Evolutionary conservation across 2,329 filamentous ascomycete genomes (phyloP), one percentile per base, ranked within the genome.

Genomic region (Dactylellina haptotyla): DNA sequence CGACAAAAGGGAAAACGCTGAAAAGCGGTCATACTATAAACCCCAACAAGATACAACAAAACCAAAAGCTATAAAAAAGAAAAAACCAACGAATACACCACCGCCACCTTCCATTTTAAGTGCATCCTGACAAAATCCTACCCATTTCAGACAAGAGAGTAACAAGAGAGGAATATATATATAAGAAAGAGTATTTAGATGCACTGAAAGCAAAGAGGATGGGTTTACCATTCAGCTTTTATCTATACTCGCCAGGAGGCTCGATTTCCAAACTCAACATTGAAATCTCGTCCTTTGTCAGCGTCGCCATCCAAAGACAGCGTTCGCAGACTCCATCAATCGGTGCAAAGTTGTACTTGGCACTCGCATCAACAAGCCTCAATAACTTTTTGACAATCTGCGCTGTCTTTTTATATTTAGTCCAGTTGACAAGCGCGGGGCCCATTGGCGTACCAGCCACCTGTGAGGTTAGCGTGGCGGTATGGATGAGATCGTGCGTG

Each of bases 291-390:
- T 88, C 87, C 76, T 94, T 91, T 62, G 82, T 86, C 62, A 95
- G 80, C 8, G 91, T 90, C 50, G 90, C 89, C 82, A 95, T 88
- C 91, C 92, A 95, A n/a, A 95, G 84, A 79, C 91, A 95, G 75
- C 90, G 85, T 81, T 92, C 90, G 3, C 91, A 89, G 56, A 93
- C 86, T 58, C 90, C 90, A 75, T 92, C 89, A 37, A 93, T 87
- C 0, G 90, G 88, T 77, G 88, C 85, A 79, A 94, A 93, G 4
- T 83, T 82, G 79, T 94, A 95, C 64, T 87, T 85, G 20, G 88
- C 87, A 79, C 90, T 93, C 0, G 90, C 89, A 81, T 95, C 91
- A 8, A 95, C 83, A n/a, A 95, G 83, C 20, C 91, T 85, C 41
- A 94, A 82, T 39, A 95, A 82, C 53, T 90, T 92, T 83, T 95